A percentile compares a stretch with the other conserved stretches of the same genome.
phyloP scores from a whole-genome alignment of 768 basidiomycete species.

The Clitopilus hobsonii region DNA sequence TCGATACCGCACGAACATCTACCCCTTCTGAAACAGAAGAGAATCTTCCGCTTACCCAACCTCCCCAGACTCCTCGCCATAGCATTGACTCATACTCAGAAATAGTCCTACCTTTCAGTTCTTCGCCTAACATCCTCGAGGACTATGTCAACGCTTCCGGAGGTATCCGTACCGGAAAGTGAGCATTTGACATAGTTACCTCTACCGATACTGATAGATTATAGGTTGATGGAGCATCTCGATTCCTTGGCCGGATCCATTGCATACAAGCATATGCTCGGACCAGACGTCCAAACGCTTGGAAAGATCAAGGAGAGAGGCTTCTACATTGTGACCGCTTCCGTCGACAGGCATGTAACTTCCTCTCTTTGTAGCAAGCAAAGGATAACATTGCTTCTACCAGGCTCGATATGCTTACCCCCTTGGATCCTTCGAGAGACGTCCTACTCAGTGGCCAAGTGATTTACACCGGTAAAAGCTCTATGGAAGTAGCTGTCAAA shows the following conservation, averaged over 20 bases:
- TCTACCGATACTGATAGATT: background rate
- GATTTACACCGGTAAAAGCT: slow-evolving; percentile 69
- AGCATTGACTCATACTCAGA: slow-evolving; percentile 77
- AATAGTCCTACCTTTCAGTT: slow-evolving; percentile 58
- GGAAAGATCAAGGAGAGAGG: slow-evolving; percentile 57
- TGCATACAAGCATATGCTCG: slow-evolving; percentile 78
- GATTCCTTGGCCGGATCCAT: slow-evolving; percentile 85
- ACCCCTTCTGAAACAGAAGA: slow-evolving; percentile 19
- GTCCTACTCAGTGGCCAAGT: slow-evolving; percentile 77
- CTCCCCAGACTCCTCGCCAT: slow-evolving; percentile 36
- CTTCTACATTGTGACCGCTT: slow-evolving; percentile 81
- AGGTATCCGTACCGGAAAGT: slow-evolving; percentile 67
- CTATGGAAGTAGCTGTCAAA: slow-evolving; percentile 84
- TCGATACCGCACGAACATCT: slow-evolving; percentile 20
- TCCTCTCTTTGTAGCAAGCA: background rate
- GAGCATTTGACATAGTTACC: slow-evolving; percentile 6
- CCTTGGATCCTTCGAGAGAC: slow-evolving; percentile 57
- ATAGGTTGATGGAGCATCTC: slow-evolving; percentile 70
- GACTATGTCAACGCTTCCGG: slow-evolving; percentile 69
- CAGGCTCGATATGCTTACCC: slow-evolving; percentile 65
- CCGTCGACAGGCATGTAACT: slow-evolving; percentile 62
- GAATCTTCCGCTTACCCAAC: slow-evolving; percentile 8
- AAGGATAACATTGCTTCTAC: background rate
- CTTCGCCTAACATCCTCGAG: slow-evolving; percentile 54
- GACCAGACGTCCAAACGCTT: slow-evolving; percentile 51